phyloP scores from a whole-genome alignment of 1,284 basidiomycete species.

The Sporisorium scitamineum region DNA sequence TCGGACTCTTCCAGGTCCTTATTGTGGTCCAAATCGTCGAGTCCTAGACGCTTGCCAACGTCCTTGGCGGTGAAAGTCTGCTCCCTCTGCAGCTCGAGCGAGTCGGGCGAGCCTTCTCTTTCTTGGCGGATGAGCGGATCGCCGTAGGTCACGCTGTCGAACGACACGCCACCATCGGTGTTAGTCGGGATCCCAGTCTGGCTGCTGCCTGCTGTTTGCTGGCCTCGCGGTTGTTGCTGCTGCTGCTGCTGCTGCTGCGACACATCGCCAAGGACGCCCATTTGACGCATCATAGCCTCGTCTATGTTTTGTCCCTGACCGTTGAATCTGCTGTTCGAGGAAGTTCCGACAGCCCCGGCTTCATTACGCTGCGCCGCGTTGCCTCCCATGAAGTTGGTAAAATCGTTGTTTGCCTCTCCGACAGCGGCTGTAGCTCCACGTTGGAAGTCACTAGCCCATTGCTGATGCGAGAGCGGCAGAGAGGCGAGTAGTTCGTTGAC shows the following conservation, averaged over 20 bases:
- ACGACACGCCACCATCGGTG: constrained; percentile 31
- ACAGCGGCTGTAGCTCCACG: constrained; percentile 22
- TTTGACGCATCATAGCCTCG: constrained; percentile 25
- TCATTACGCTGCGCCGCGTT: constrained; percentile 5
- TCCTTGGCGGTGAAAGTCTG: constrained; percentile 50
- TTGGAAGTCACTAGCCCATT: constrained; percentile 54
- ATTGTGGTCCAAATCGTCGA: constrained; percentile 2
- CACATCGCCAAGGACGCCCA: constrained; percentile 5
- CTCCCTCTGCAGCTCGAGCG: constrained; percentile 43
- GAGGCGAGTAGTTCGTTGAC: constrained; percentile 38
- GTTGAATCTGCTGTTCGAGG: constrained; percentile 1
- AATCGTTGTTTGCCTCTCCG: neutral
- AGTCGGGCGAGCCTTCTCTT: constrained; percentile 39
- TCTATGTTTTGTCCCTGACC: constrained; percentile 7
- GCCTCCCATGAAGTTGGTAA: constrained; percentile 1
- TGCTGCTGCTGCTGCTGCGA: constrained; percentile 17
- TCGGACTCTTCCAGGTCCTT: constrained; percentile 35
- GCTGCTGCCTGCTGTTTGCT: neutral
- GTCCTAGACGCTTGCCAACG: constrained; percentile 23
- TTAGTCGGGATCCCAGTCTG: neutral
- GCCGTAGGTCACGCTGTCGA: constrained; percentile 32
- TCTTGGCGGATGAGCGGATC: constrained; percentile 33
- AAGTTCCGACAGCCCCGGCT: neutral
- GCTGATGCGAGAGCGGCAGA: constrained; percentile 49
- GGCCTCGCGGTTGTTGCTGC: constrained; percentile 7